Conservation (phyloP, 768 basidiomycete genomes). For the Mycena sanguinolenta region DNA sequence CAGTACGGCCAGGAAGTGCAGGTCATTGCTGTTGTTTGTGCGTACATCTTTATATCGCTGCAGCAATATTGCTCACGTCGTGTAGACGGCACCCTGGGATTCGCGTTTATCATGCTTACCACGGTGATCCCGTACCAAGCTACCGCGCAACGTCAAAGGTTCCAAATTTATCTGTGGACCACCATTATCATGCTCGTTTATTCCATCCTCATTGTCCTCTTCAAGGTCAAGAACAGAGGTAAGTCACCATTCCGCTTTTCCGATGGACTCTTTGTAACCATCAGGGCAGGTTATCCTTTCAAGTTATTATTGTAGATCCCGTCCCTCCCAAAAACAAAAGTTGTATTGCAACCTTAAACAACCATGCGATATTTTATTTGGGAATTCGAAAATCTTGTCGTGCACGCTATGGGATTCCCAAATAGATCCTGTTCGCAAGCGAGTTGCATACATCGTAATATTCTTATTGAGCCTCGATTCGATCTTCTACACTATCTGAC, state of each 20-base stretch:
- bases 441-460: no score
- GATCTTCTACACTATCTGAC: no score
- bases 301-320: conserved; percentile 72
- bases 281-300: conserved; percentile 79
- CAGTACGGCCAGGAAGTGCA: conserved; percentile 95
- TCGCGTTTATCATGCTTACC: conserved; percentile 84
- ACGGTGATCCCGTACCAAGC: conserved; percentile 84
- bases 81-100: conserved; percentile 87
- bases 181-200: conserved; percentile 86
- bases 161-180: conserved; percentile 93
- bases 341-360: conserved; percentile 20
- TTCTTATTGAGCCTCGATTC: no score
- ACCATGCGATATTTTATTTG: conserved; percentile 5
- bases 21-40: conserved; percentile 88
- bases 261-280: conserved; percentile 1
- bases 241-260: conserved; percentile 33
- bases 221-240: conserved; percentile 94
- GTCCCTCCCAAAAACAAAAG: conserved; percentile 18
- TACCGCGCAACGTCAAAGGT: conserved; percentile 80
- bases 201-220: conserved; percentile 87
- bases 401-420: no score
- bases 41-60: conserved; percentile 48
- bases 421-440: no score
- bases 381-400: no score
- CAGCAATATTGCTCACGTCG: conserved; percentile 28